Evolutionary conservation across 208 protist genomes (phyloP), one percentile per base, ranked within the genome.

Genomic region (Herpetomonas tarakana): DNA sequence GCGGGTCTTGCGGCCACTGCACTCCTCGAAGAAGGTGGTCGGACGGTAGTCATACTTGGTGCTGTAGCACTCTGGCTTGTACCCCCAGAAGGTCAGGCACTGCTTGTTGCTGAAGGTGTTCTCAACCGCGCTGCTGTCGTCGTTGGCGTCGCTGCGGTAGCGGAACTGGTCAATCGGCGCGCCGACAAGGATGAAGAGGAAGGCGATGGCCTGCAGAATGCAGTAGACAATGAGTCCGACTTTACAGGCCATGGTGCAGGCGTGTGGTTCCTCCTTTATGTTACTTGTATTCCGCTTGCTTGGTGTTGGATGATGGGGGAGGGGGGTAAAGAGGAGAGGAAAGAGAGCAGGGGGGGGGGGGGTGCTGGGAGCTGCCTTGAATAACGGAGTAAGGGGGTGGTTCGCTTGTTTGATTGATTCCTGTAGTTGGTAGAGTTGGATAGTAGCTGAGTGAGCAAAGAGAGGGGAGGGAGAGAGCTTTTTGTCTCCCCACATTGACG

Each of bases 1-100:
- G 27, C 58, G 69, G 16, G 38, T 24, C 3, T 46, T 39, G 25
- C 74, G 71, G 28, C 19, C 50, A 7, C 12, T 4, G 61, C 83
- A 90, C 1, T 26, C 12, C 0, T 3, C 18, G 55, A 74, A 83
- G 3, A 79, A 22, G 0, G 79, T 60, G 0, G 11, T 24, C 12
- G 55, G 18, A 21, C 47, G 38, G 25, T 31, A 27, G 45, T 71
- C n/a, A 65, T 76, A 58, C 19, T 9, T 52, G 24, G 26, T 56
- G 24, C 57, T 54, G 49, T 62, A 72, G 68, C 78, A 86, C 30
- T 76, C 68, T 4, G 29, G 12, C 44, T 81, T 84, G 0, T 31
- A 0, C 0, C 78, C 78, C 83, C 83, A 90, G 31, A 86, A 31
- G 0, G 72, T 84, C 46, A 90, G 11, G 63, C 77, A 88, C 0